A percentile compares a stretch with the other conserved stretches of the same genome.
These are phyloP conservation scores for Scleroderma bovista DNA, from an alignment of 768 basidiomycete genomes.

Conservation along the genomic window DNA sequence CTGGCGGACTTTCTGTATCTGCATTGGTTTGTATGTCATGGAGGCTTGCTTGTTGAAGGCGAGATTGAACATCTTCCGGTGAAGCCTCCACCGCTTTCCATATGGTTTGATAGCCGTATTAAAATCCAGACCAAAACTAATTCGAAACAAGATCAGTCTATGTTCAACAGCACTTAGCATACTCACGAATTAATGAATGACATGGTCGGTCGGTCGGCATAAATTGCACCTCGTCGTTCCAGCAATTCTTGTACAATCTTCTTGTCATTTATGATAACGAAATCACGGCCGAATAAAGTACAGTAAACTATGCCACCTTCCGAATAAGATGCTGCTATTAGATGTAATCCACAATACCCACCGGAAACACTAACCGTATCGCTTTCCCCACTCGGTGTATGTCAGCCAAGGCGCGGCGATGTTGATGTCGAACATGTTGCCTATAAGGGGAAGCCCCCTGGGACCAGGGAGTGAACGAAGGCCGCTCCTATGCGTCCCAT, in stretches of 20 bases:
- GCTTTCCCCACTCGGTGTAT: slow-evolving; percentile 35
- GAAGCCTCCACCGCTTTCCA: slow-evolving; percentile 29
- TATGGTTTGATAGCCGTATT: slow-evolving; percentile 24
- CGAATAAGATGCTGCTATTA: too few species aligned
- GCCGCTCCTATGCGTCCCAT: neutral
- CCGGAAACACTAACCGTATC: slow-evolving; percentile 23
- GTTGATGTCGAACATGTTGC: slow-evolving; percentile 33
- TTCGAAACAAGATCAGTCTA: neutral
- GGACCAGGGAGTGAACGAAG: slow-evolving; percentile 34
- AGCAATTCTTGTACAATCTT: slow-evolving; percentile 41
- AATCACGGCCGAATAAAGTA: slow-evolving; percentile 37
- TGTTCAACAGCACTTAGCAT: neutral
- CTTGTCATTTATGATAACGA: slow-evolving; percentile 43
- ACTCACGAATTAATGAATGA: slow-evolving; percentile 10
- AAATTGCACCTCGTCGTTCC: slow-evolving; percentile 41
- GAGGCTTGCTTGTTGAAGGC: slow-evolving; percentile 18
- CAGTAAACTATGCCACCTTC: slow-evolving; percentile 47
- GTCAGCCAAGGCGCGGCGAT: slow-evolving; percentile 28
- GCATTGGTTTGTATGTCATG: slow-evolving; percentile 24
- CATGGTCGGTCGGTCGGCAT: slow-evolving; percentile 44
- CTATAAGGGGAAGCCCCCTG: slow-evolving; percentile 31
- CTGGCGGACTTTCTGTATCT: slow-evolving; percentile 24
- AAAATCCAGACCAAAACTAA: slow-evolving; percentile 17
- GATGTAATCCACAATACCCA: neutral
- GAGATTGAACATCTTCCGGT: slow-evolving; percentile 25